These are phyloP conservation scores for Gossypium raimondii DNA, from an alignment of 345 rosid genomes.

Conservation along the genomic window DNA sequence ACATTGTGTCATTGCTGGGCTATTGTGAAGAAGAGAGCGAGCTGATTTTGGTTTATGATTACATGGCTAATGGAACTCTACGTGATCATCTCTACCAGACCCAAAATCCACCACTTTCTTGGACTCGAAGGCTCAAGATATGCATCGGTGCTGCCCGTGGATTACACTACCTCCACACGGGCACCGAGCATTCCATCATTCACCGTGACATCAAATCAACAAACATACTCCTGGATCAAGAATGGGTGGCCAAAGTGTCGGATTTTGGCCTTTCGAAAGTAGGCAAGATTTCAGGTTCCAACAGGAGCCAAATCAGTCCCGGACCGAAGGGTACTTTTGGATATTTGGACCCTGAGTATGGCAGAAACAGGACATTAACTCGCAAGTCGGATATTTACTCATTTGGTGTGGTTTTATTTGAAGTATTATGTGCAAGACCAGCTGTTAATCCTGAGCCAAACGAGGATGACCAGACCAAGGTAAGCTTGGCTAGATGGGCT, in stretches of 20 bases:
- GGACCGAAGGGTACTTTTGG: conserved; percentile 5
- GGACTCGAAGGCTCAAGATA: conserved; percentile 8
- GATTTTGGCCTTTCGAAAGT: neutral
- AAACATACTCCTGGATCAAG: conserved; percentile 7
- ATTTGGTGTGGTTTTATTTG: conserved; percentile 10
- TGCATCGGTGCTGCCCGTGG: conserved; percentile 12
- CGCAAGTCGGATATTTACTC: conserved; percentile 5
- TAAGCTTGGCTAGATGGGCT: conserved; percentile 8
- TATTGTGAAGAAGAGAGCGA: neutral
- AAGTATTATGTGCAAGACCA: neutral
- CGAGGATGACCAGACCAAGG: neutral
- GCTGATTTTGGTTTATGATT: conserved; percentile 10
- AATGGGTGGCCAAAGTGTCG: conserved; percentile 7
- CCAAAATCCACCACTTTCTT: conserved; percentile 3
- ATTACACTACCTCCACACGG: conserved; percentile 2
- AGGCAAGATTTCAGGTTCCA: too few species aligned
- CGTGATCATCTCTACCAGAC: conserved; percentile 13
- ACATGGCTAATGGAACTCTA: conserved; percentile 8
- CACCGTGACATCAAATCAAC: conserved; percentile 16
- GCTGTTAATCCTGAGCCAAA: conserved; percentile 5
- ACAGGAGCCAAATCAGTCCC: neutral
- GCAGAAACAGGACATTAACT: neutral
- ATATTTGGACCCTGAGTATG: conserved; percentile 9
- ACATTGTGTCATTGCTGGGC: conserved; percentile 3
- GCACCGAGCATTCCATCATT: conserved; percentile 5